Conservation (phyloP, 2,329 filamentous ascomycete species). For the Byssothecium circinans region DNA sequence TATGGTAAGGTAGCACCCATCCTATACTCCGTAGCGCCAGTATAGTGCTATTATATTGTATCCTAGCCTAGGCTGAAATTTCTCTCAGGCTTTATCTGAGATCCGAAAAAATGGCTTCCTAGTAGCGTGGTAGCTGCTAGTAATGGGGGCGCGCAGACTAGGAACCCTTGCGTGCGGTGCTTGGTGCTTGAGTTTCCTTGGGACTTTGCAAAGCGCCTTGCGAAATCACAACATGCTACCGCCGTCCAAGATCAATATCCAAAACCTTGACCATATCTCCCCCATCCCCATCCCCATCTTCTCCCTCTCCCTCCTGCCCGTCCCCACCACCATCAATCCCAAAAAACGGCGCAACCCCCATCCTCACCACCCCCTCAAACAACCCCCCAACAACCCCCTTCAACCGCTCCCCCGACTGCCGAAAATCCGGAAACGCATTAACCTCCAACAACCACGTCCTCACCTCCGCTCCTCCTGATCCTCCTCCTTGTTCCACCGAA, state of each 20-base stretch:
- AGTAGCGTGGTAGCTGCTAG: too few species aligned
- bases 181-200: too few species aligned
- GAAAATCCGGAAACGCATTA: slow-evolving; percentile 96
- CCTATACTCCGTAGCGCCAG: too few species aligned
- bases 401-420: slow-evolving; percentile 80
- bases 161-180: too few species aligned
- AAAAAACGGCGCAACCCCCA: slow-evolving; percentile 72
- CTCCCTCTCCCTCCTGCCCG: slow-evolving; percentile 13
- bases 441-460: slow-evolving; percentile 80
- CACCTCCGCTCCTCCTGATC: slow-evolving; percentile 41
- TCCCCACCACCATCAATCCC: slow-evolving; percentile 25
- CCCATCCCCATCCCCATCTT: slow-evolving; percentile 9
- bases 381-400: slow-evolving; percentile 72
- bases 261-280: slow-evolving; percentile 46
- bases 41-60: too few species aligned
- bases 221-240: too few species aligned
- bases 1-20: too few species aligned
- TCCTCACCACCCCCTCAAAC: slow-evolving; percentile 72
- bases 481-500: slow-evolving; percentile 31
- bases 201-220: too few species aligned
- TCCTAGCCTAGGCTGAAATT: too few species aligned
- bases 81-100: too few species aligned
- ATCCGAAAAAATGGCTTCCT: too few species aligned
- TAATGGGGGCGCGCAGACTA: too few species aligned
- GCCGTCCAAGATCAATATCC: slow-evolving; percentile 51